phyloP scores from a whole-genome alignment of 768 basidiomycete species.

The Chalciporus chontae region DNA sequence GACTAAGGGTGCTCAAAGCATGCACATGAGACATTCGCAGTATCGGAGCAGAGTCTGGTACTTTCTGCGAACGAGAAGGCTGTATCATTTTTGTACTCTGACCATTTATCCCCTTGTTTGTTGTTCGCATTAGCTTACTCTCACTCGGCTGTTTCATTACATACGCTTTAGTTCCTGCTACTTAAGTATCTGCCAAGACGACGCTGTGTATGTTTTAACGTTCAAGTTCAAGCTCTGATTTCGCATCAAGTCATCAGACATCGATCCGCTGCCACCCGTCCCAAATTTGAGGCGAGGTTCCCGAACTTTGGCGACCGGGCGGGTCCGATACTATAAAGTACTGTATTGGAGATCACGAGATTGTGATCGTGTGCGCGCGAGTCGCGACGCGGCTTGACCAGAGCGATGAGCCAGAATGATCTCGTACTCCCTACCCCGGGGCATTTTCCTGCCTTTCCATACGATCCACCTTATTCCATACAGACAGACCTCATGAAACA shows the following conservation, averaged over 20 bases:
- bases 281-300: constrained; percentile 4
- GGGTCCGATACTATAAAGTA: no score
- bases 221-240: constrained; percentile 17
- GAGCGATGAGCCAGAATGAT: constrained; percentile 13
- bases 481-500: constrained; percentile 88
- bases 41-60: constrained; percentile 16
- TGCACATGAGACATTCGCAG: constrained; percentile 11
- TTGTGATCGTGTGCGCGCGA: not conserved
- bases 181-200: constrained; percentile 13
- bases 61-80: constrained; percentile 17
- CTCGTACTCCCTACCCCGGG: constrained; percentile 56
- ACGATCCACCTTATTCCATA: constrained; percentile 75
- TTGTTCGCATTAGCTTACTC: constrained; percentile 19
- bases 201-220: constrained; percentile 25
- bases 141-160: constrained; percentile 17
- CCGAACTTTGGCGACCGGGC: constrained; percentile 6
- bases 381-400: constrained; percentile 10
- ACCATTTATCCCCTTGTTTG: constrained; percentile 14
- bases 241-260: no score
- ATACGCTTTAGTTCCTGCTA: constrained; percentile 22
- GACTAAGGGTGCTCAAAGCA: constrained; percentile 4
- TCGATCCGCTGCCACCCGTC: not conserved
- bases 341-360: constrained; percentile 12
- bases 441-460: constrained; percentile 79
- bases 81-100: constrained; percentile 24